These are phyloP conservation scores for Letharia lupina DNA, from an alignment of 495 filamentous ascomycete genomes.

Conservation along the genomic window DNA sequence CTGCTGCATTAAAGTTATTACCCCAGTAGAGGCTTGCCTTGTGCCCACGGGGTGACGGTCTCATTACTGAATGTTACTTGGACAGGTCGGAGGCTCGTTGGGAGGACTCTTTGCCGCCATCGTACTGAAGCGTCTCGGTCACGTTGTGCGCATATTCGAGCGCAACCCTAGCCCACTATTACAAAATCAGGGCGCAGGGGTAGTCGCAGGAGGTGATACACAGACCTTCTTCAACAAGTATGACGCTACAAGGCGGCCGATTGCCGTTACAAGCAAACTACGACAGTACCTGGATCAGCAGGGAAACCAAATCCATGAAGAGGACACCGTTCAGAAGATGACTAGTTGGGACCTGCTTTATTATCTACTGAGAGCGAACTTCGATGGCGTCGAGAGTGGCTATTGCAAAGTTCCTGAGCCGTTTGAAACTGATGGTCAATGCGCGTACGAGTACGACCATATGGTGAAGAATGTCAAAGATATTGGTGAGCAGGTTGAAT, in stretches of 20 bases:
- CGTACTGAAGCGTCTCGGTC: constrained; percentile 41
- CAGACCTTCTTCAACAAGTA: constrained; percentile 32
- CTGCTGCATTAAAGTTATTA: not conserved
- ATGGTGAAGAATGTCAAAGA: constrained; percentile 40
- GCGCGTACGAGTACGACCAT: constrained; percentile 40
- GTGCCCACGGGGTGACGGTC: not conserved
- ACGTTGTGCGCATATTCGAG: constrained; percentile 47
- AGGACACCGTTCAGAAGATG: constrained; percentile 38
- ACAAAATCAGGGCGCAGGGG: constrained; percentile 49
- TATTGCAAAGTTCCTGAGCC: constrained; percentile 37
- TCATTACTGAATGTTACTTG: not conserved
- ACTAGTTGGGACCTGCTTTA: constrained; percentile 51
- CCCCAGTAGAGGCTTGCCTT: not conserved
- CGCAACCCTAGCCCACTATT: constrained; percentile 38
- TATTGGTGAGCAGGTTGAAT: constrained; percentile 31
- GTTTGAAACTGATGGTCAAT: constrained; percentile 32
- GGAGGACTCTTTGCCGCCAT: constrained; percentile 40
- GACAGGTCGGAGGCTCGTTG: constrained; percentile 43
- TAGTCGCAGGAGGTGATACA: constrained; percentile 38
- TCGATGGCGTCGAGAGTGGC: constrained; percentile 42
- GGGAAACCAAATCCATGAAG: constrained; percentile 36
- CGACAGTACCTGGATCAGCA: constrained; percentile 39
- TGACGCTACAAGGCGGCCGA: constrained; percentile 27
- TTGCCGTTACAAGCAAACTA: constrained; percentile 31
- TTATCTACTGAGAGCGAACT: constrained; percentile 45